Percentiles rank a stretch among this genome's conserved stretches.
phyloP scores from a whole-genome alignment of 2,329 filamentous ascomycete genomes.

The Chaetomiaceae sp. region DNA sequence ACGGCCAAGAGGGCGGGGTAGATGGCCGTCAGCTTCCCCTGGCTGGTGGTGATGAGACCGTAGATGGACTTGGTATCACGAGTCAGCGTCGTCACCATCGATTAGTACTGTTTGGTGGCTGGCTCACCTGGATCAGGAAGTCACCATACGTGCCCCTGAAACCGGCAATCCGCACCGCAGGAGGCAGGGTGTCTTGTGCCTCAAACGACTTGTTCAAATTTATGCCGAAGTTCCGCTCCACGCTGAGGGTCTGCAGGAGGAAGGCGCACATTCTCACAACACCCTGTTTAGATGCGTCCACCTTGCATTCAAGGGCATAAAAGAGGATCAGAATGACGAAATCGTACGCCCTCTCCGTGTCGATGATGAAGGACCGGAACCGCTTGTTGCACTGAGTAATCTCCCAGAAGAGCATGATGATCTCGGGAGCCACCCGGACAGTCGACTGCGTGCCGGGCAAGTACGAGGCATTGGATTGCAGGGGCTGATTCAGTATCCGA shows the following conservation, averaged over 20 bases:
- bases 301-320: slow-evolving; percentile 85
- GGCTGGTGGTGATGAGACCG: slow-evolving; percentile 81
- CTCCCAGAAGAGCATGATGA: slow-evolving; percentile 97
- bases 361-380: slow-evolving; percentile 93
- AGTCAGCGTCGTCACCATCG: slow-evolving; percentile 20
- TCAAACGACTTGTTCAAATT: slow-evolving; percentile 87
- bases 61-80: slow-evolving; percentile 67
- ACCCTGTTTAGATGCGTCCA: slow-evolving; percentile 81
- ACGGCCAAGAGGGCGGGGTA: slow-evolving; percentile 89
- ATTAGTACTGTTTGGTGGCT: neutral
- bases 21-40: slow-evolving; percentile 82
- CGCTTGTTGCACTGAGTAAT: slow-evolving; percentile 94
- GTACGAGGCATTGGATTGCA: slow-evolving; percentile 83
- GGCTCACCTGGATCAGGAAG: slow-evolving; percentile 76
- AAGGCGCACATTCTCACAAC: slow-evolving; percentile 97
- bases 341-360: slow-evolving; percentile 88
- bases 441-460: slow-evolving; percentile 76
- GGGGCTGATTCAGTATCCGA: slow-evolving; percentile 82
- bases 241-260: slow-evolving; percentile 86
- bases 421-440: slow-evolving; percentile 85
- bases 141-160: slow-evolving; percentile 91
- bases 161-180: slow-evolving; percentile 70
- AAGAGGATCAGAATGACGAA: slow-evolving; percentile 87
- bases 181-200: slow-evolving; percentile 78
- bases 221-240: slow-evolving; percentile 82